phyloP scores from a whole-genome alignment of 2,329 filamentous ascomycete genomes.

The Monilinia laxa region DNA sequence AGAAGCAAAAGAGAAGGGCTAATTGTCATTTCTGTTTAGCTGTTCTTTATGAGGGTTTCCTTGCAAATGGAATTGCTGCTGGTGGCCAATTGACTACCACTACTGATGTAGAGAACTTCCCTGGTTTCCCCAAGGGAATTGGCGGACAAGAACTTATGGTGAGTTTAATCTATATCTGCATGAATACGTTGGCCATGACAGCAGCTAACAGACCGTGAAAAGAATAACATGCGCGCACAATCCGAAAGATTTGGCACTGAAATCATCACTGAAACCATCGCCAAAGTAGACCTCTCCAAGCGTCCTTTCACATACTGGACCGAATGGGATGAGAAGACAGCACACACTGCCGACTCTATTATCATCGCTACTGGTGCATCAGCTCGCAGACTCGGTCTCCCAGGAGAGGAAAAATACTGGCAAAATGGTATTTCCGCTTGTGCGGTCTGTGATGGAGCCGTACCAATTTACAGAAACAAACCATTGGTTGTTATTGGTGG shows the following conservation, averaged over 20 bases:
- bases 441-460: slow-evolving; percentile 94
- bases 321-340: slow-evolving; percentile 79
- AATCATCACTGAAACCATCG: slow-evolving; percentile 90
- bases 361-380: slow-evolving; percentile 96
- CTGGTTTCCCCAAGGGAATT: slow-evolving; percentile 87
- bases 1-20: slow-evolving; percentile 37
- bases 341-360: slow-evolving; percentile 85
- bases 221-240: slow-evolving; percentile 86
- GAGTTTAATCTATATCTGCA: background rate
- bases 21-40: slow-evolving; percentile 44
- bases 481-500: slow-evolving; percentile 94
- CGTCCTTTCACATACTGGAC: slow-evolving; percentile 92
- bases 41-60: slow-evolving; percentile 95
- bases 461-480: slow-evolving; percentile 97
- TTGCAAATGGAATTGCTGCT: slow-evolving; percentile 93
- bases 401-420: slow-evolving; percentile 95
- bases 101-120: slow-evolving; percentile 97
- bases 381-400: slow-evolving; percentile 76
- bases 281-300: slow-evolving; percentile 77
- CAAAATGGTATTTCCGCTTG: slow-evolving; percentile 95
- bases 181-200: background rate
- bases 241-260: slow-evolving; percentile 89
- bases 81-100: slow-evolving; percentile 97
- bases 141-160: slow-evolving; percentile 83
- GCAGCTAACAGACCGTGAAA: slow-evolving; percentile 8